Conservation (phyloP, 495 filamentous ascomycete genomes). For the Xylaria cubensis region DNA sequence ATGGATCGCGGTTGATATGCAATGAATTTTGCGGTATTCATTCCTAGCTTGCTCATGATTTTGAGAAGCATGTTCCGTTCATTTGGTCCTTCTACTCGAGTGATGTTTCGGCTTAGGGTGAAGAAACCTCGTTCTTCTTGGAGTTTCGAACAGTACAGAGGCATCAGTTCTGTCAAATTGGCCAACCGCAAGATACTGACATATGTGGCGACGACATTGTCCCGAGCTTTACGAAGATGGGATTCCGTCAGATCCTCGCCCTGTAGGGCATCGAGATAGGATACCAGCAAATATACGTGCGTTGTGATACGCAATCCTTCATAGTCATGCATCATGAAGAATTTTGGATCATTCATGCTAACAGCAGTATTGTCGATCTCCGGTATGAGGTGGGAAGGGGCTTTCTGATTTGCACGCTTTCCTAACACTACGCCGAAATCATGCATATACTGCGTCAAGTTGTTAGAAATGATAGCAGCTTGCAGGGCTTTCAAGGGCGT, state of each 20-base stretch:
- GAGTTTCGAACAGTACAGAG: conserved; percentile 84
- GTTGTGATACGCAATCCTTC: conserved; percentile 65
- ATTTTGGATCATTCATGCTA: conserved; percentile 46
- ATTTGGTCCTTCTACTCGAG: conserved; percentile 54
- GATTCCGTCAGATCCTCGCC: conserved; percentile 48
- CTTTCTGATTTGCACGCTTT: conserved; percentile 56
- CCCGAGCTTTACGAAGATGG: conserved; percentile 47
- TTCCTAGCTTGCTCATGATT: conserved; percentile 63
- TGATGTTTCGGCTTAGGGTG: conserved; percentile 63
- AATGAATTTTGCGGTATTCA: conserved; percentile 57
- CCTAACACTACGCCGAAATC: conserved; percentile 65
- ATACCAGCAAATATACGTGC: conserved; percentile 61
- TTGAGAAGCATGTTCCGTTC: conserved; percentile 64
- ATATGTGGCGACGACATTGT: conserved; percentile 80
- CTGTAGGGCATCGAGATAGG: conserved; percentile 58
- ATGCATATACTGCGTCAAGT: conserved; percentile 61
- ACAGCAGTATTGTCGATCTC: conserved; percentile 38
- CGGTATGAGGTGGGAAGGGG: conserved; percentile 58
- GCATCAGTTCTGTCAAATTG: conserved; percentile 75
- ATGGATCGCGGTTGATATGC: conserved; percentile 62
- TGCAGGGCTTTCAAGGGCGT: conserved; percentile 69
- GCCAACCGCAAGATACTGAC: conserved; percentile 75
- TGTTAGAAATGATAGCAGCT: conserved; percentile 66
- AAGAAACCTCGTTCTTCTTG: conserved; percentile 54
- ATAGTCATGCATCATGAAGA: conserved; percentile 59